Evolutionary conservation across 2,329 filamentous ascomycete species (phyloP).

Genomic region (Trichoderma atroviride): DNA sequence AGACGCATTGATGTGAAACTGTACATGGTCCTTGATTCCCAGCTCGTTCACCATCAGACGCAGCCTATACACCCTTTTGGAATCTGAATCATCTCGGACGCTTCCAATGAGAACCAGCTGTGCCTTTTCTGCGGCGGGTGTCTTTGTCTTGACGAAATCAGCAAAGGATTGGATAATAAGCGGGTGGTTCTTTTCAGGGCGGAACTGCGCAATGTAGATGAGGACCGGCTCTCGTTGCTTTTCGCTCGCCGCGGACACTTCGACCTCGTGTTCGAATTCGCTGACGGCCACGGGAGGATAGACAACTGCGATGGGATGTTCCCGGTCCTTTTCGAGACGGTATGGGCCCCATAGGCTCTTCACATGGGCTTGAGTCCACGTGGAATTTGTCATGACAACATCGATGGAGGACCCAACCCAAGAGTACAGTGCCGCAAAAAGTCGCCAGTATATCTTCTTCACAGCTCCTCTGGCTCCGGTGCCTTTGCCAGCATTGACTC

Average conservation of each 20-base stretch:
- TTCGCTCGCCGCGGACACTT: conserved; percentile 71
- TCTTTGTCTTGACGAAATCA: conserved; percentile 64
- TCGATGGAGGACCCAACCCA: conserved; percentile 82
- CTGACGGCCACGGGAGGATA: conserved; percentile 92
- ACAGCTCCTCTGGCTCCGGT: conserved; percentile 67
- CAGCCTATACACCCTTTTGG: conserved; percentile 83
- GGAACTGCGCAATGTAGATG: conserved; percentile 95
- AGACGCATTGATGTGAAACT: conserved; percentile 86
- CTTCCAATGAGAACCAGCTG: conserved; percentile 85
- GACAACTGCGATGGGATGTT: conserved; percentile 69
- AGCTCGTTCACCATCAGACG: conserved; percentile 85
- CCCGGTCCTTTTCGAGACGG: conserved; percentile 49
- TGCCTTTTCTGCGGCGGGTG: conserved; percentile 55
- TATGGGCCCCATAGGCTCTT: conserved; percentile 73
- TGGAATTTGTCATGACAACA: conserved; percentile 96
- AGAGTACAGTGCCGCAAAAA: conserved; percentile 82
- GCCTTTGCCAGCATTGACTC: conserved; percentile 83
- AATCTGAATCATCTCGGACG: conserved; percentile 82
- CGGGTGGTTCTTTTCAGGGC: conserved; percentile 94
- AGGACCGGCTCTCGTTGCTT: conserved; percentile 69
- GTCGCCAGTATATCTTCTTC: conserved; percentile 84
- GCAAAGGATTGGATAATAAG: conserved; percentile 85
- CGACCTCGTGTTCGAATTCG: conserved; percentile 75
- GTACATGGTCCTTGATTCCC: conserved; percentile 77
- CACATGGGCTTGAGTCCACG: conserved; percentile 88